Evolutionary conservation across 352 stramenopile genomes (phyloP), one percentile per base, ranked within the genome.

Genomic region (Pythium dissimile): DNA sequence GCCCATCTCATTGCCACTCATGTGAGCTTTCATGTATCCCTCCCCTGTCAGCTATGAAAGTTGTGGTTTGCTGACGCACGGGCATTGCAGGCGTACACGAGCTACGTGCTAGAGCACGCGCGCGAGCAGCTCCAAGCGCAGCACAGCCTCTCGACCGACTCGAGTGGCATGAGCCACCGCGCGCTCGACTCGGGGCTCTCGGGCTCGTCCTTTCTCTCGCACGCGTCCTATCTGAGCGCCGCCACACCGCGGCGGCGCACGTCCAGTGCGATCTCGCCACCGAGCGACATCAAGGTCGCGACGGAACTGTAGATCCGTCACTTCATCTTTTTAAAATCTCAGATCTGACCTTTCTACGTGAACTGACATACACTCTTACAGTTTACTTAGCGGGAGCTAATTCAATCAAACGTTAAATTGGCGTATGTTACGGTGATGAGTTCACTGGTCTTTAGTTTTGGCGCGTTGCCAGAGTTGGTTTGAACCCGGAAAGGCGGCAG

Each of bases 51-150:
- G 34, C 16, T 50, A 21, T 34, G 34, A 5, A 48, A 23, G 20
- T 16, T 37, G 32, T 38, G 8, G 48, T 12, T 12, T 8, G n/a
- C 31, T 24, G 15, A 23, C 26, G 4, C 8, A 41, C 41, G 16
- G 13, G 13, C 8, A 11, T 34, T 5, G 13, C 18, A 75, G 67
- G 67, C 45, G 20, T 75, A 75, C 43, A 75, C 67, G 21, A 62
- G 41, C 9, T 69, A 61, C 16, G 39, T 75, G 32, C 47, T 75
- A 1, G 46, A 72, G 46, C 62, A 67, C 23, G 59, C 59, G 4
- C 64, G 63, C 16, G 67, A 72, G 21, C 44, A 67, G 44, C 67
- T 75, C 2, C 30, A 62, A 4, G 55, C 63, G 3, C 44, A 59
- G 9, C 32, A 38, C 44, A 45, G 45, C 30, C 18, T 55, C 27